A percentile compares a stretch with the other conserved stretches of the same genome.
Evolutionary conservation across 805 yeast species (phyloP).

Genomic region (Suhomyces tanzawaensis): DNA sequence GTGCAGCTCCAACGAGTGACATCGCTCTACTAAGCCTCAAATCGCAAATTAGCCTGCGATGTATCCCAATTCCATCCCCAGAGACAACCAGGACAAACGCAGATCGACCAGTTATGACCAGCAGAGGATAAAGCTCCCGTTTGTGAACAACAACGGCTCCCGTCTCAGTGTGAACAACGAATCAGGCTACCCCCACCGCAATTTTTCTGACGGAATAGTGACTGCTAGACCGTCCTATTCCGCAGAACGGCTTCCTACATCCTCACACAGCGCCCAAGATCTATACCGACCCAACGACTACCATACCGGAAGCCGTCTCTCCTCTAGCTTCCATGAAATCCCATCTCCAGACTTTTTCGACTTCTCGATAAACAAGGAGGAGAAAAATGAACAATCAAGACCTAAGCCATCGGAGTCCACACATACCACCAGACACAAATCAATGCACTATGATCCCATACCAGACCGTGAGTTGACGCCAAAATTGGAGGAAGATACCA

Average conservation of each 20-base stretch:
- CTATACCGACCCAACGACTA: neutral
- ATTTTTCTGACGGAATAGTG: constrained; percentile 22
- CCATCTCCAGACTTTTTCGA: neutral
- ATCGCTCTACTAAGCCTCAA: no score
- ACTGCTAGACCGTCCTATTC: constrained; percentile 8
- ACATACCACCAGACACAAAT: neutral
- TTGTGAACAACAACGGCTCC: constrained; percentile 5
- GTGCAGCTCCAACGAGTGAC: no score
- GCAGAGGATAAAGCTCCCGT: constrained; percentile 16
- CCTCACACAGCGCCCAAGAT: neutral
- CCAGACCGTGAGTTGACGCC: neutral
- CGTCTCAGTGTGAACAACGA: constrained; percentile 12
- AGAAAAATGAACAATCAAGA: neutral
- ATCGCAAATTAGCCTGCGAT: no score
- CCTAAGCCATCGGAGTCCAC: neutral
- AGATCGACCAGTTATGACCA: constrained; percentile 23
- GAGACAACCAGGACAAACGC: constrained; percentile 2
- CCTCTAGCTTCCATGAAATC: neutral
- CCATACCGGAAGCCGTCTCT: neutral
- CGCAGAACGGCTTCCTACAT: constrained; percentile 2
- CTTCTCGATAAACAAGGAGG: neutral
- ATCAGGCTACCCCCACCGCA: constrained; percentile 3
- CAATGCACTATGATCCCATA: no score
- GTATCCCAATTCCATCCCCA: neutral
- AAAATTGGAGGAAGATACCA: neutral